Conservation (phyloP, 2,329 filamentous ascomycete species). For the Teratosphaeria destructans region DNA sequence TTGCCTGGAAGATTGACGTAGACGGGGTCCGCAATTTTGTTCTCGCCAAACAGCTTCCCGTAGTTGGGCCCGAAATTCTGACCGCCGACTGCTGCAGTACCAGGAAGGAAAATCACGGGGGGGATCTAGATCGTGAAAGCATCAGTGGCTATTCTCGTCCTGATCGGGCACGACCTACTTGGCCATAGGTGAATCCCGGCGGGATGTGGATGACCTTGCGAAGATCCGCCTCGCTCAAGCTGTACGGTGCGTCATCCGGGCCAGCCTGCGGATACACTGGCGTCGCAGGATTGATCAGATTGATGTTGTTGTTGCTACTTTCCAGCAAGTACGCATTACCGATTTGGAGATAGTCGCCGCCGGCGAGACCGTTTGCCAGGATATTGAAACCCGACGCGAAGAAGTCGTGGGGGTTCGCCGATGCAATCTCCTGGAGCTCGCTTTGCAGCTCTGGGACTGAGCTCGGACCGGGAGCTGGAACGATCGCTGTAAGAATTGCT, state of each 20-base stretch:
- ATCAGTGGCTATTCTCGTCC: slow-evolving; percentile 24
- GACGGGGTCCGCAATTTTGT: slow-evolving; percentile 38
- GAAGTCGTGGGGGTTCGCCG: slow-evolving; percentile 12
- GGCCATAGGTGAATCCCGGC: not conserved
- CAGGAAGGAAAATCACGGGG: slow-evolving; percentile 44
- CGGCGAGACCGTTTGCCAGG: slow-evolving; percentile 11
- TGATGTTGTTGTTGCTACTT: slow-evolving; percentile 19
- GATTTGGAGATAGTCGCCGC: slow-evolving; percentile 10
- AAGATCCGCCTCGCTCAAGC: slow-evolving; percentile 36
- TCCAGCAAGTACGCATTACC: slow-evolving; percentile 9
- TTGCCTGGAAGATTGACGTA: slow-evolving; percentile 45
- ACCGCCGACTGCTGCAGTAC: slow-evolving; percentile 41
- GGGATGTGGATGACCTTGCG: not conserved
- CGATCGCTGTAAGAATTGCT: slow-evolving; percentile 15
- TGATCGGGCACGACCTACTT: not conserved
- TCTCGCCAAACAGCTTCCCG: slow-evolving; percentile 36
- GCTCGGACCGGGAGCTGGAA: slow-evolving; percentile 14
- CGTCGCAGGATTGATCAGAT: slow-evolving; percentile 10
- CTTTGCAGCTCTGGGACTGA: slow-evolving; percentile 8
- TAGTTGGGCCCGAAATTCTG: slow-evolving; percentile 37
- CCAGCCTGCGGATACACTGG: slow-evolving; percentile 29
- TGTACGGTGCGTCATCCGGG: slow-evolving; percentile 39
- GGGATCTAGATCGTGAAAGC: slow-evolving; percentile 20
- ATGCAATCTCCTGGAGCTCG: slow-evolving; percentile 8
- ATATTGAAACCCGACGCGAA: slow-evolving; percentile 12